phyloP scores from a whole-genome alignment of 2,329 filamentous ascomycete species.

The Chrysosporium queenslandicum region DNA sequence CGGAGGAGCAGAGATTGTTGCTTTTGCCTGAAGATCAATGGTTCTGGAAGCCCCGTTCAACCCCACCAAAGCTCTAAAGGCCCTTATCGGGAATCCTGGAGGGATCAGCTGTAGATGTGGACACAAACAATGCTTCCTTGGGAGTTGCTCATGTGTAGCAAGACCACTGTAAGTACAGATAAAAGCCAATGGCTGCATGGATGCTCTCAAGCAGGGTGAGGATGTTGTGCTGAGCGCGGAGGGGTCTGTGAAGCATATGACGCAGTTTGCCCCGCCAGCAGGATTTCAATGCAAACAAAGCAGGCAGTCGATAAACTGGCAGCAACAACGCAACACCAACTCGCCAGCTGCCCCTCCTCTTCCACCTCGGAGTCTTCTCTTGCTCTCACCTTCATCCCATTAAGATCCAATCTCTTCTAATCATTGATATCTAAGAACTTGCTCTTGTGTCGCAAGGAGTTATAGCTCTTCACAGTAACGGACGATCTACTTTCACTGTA shows the following conservation, averaged over 20 bases:
- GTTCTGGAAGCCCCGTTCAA: not conserved
- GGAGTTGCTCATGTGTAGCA: not conserved
- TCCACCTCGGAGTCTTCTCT: not conserved
- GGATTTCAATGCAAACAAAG: not conserved
- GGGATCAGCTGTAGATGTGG: not conserved
- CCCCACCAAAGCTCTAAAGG: not conserved
- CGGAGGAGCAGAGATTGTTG: not conserved
- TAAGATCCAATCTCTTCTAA: not conserved
- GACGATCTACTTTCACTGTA: not conserved
- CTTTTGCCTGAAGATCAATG: not conserved
- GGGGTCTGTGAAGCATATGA: constrained; percentile 8
- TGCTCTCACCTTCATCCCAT: not conserved
- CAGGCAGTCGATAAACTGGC: not conserved
- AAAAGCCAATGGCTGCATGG: not conserved
- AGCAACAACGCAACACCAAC: not conserved
- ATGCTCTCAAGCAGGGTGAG: not conserved
- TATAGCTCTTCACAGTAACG: not conserved
- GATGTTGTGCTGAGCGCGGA: not conserved
- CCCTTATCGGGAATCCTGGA: not conserved
- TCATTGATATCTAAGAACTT: too few relatives aligned
- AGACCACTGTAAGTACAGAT: not conserved
- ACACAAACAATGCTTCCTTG: not conserved
- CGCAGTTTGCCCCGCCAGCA: constrained; percentile 11
- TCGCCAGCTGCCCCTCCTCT: not conserved
- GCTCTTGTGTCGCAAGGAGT: not conserved